phyloP scores from a whole-genome alignment of 139 green algal species.

The Dunaliella primolecta region DNA sequence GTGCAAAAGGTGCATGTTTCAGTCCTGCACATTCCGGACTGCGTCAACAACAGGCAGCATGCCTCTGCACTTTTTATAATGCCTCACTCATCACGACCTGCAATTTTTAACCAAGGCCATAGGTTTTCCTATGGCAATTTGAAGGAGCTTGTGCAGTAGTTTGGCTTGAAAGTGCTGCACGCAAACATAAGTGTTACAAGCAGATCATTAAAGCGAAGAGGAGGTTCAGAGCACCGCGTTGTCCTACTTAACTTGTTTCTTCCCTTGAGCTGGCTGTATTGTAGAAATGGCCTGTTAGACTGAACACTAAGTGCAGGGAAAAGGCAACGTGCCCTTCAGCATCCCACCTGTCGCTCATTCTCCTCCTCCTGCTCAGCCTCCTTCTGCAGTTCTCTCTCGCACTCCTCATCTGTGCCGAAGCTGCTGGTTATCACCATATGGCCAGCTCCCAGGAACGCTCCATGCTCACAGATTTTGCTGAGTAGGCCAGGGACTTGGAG shows the following conservation, averaged over 20 bases:
- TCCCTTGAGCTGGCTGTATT: too few species aligned
- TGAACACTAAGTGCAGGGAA: background rate
- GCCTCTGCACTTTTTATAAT: background rate
- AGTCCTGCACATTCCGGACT: background rate
- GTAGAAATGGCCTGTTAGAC: too few species aligned
- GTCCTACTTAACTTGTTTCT: too few species aligned
- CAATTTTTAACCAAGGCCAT: too few species aligned
- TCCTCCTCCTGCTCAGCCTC: conserved; percentile 56
- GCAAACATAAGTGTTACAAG: too few species aligned
- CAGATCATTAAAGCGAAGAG: too few species aligned
- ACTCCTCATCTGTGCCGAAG: conserved; percentile 38
- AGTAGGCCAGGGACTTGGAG: background rate
- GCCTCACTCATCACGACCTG: too few species aligned
- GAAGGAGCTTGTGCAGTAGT: too few species aligned
- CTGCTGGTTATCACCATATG: conserved; percentile 8
- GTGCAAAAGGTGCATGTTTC: background rate
- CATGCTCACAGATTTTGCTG: background rate
- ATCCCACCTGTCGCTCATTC: conserved; percentile 18
- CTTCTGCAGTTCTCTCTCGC: conserved; percentile 46
- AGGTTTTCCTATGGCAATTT: too few species aligned
- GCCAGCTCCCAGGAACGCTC: background rate
- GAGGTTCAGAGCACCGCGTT: too few species aligned
- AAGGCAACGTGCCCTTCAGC: background rate
- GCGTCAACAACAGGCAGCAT: too few species aligned
- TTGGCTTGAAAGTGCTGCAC: background rate